Conservation (phyloP, 345 rosid species). For the Geranium rotundifolium region DNA sequence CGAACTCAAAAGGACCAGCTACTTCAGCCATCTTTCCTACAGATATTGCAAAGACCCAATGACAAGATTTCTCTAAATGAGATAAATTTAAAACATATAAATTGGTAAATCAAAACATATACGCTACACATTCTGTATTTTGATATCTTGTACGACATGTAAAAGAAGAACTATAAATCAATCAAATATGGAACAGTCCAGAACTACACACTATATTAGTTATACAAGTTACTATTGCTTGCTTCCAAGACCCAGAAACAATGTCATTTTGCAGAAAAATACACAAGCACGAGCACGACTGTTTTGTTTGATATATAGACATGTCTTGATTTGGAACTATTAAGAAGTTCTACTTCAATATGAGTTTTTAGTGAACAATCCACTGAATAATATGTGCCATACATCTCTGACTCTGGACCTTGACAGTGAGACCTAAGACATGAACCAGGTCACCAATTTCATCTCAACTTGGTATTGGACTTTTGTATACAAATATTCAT, state of each 20-base stretch:
- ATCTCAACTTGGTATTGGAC: too few species aligned
- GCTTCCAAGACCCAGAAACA: not conserved
- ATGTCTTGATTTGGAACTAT: not conserved
- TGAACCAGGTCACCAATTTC: too few species aligned
- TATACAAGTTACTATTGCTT: not conserved
- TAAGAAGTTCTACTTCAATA: not conserved
- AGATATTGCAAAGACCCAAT: constrained; percentile 1
- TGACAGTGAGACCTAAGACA: too few species aligned
- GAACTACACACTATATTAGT: not conserved
- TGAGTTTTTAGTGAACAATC: too few species aligned
- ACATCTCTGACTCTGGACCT: too few species aligned
- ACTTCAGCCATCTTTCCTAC: constrained; percentile 52
- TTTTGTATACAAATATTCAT: too few species aligned
- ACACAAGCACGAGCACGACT: not conserved
- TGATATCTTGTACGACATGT: not conserved
- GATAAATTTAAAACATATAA: too few species aligned
- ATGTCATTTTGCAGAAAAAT: not conserved
- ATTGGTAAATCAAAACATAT: too few species aligned
- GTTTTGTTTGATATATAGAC: not conserved
- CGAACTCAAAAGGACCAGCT: constrained; percentile 49
- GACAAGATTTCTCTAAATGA: not conserved
- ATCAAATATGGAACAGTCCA: not conserved
- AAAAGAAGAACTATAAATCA: too few species aligned
- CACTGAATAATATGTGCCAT: too few species aligned
- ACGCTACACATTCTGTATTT: too few species aligned